Evolutionary conservation across 352 stramenopile species (phyloP), one percentile per base, ranked within the genome.

Genomic region (Pythium sukuiense): DNA sequence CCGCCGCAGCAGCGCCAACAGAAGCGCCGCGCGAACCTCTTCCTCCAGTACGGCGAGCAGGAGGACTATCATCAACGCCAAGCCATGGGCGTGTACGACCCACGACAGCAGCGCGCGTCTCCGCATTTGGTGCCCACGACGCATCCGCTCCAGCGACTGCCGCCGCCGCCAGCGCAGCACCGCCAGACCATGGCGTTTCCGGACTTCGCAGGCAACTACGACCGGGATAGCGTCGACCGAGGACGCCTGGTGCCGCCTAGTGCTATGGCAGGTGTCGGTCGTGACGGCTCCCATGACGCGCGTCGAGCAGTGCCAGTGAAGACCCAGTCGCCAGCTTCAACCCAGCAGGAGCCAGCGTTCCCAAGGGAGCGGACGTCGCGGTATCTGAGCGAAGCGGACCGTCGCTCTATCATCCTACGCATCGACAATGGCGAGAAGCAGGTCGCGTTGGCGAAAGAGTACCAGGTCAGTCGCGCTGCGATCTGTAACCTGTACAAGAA

Each of bases 361-460:
- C 68, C 73, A 56, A 71, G 76, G n/a, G 70, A 80, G 60, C 71
- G 76, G 27, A 81, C 74, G 58, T 82, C 76, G 26, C 65, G 76
- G 43, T 81, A 84, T 53, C 43, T 84, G 45, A 84, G 76, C 55
- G 76, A 81, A 48, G 59, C 57, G 2, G 74, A 84, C 49, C 76
- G 76, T 0, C 74, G 73, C 8, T 57, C 49, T 9, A 74, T 76
- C 50, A 76, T 76, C 29, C 14, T 39, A 2, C 69, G 69, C 32
- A 76, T 76, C 46, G 61, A 70, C 27, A 58, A 70, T 16, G 69
- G 69, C 14, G 69, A 76, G 48, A 71, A 72, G 43, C 69, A 76
- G 20, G 65, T 71, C 33, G 59, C 61, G 27, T 59, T 76, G 43
- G 69, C 69, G 3, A 76, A 76, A 20, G 69, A 76, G 58, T 76